Conservation (phyloP, 148 eudicot genomes). For the Agrostemma githago region DNA sequence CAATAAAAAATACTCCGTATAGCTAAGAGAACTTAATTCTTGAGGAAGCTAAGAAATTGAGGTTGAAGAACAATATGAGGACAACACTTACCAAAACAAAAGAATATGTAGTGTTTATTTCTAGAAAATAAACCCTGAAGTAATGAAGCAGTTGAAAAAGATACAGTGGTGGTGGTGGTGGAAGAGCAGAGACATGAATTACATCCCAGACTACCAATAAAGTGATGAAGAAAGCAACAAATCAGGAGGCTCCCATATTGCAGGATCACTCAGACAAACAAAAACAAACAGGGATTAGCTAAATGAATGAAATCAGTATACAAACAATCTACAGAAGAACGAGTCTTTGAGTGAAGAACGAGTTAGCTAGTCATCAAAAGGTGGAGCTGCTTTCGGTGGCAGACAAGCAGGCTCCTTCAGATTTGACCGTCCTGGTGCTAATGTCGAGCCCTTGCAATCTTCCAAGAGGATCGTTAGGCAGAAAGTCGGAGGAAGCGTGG, state of each 20-base stretch:
- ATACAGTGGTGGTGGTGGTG: neutral
- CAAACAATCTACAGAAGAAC: conserved; percentile 32
- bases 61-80: neutral
- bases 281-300: conserved; percentile 21
- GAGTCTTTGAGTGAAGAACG: conserved; percentile 17
- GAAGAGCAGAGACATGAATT: neutral
- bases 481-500: conserved; percentile 22
- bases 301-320: conserved; percentile 36
- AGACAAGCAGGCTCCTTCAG: conserved; percentile 40
- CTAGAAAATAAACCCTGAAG: neutral
- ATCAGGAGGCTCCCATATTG: too few relatives aligned
- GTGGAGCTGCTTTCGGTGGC: conserved; percentile 50
- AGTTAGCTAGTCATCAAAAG: conserved; percentile 43
- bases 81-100: neutral
- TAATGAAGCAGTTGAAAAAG: neutral
- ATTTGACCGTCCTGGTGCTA: conserved; percentile 32
- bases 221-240: too few relatives aligned
- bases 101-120: neutral
- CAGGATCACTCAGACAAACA: neutral
- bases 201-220: neutral
- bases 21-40: neutral
- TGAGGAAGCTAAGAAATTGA: neutral
- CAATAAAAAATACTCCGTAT: neutral
- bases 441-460: conserved; percentile 43
- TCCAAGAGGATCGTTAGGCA: conserved; percentile 34